Percentiles rank a stretch among this genome's conserved stretches.
phyloP scores from a whole-genome alignment of 495 filamentous ascomycete genomes.

The Neurospora cerealis region DNA sequence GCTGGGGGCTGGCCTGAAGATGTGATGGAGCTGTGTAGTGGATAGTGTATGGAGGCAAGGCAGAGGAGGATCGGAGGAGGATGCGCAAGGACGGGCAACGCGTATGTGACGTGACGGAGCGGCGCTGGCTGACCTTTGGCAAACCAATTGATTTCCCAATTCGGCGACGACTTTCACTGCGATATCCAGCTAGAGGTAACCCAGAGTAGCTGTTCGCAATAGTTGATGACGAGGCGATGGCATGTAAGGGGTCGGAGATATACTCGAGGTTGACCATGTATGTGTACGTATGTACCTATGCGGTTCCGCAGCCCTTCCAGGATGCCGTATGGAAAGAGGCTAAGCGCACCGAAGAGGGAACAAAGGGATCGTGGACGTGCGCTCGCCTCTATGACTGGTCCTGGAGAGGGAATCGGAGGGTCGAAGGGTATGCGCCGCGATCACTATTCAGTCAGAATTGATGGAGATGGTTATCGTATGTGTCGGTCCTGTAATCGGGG shows the following conservation, averaged over 20 bases:
- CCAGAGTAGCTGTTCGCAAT: not conserved
- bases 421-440: not conserved
- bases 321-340: not conserved
- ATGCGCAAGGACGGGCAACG: not conserved
- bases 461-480: not conserved
- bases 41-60: not conserved
- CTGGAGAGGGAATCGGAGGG: not conserved
- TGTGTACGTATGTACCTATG: not conserved
- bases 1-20: not conserved
- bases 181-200: not conserved
- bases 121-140: not conserved
- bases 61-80: not conserved
- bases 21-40: not conserved
- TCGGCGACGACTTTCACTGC: not conserved
- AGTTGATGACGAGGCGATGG: not conserved
- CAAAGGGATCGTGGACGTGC: not conserved
- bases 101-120: not conserved
- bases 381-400: not conserved
- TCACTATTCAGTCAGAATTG: not conserved
- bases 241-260: not conserved
- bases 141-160: not conserved
- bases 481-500: not conserved
- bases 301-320: not conserved
- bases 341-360: not conserved
- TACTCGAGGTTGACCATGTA: not conserved